These are phyloP conservation scores for Suillus weaverae DNA, from an alignment of 768 basidiomycete genomes.

Conservation along the genomic window DNA sequence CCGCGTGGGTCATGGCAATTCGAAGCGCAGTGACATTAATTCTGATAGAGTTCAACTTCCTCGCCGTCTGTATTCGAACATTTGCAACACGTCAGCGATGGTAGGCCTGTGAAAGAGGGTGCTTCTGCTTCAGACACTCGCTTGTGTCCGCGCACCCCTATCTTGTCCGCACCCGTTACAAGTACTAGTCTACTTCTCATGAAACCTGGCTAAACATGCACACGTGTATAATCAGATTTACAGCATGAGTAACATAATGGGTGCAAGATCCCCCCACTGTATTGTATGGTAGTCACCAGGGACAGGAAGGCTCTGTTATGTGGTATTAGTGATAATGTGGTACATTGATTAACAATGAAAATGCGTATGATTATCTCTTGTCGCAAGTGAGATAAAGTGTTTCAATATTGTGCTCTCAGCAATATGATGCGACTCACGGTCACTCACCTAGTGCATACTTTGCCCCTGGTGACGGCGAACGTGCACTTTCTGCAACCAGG, in stretches of 20 bases:
- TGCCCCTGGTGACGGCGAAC: conserved; percentile 1
- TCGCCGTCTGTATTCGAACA: not conserved
- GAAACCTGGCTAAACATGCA: not conserved
- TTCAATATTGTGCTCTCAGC: not conserved
- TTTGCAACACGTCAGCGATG: not conserved
- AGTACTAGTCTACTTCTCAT: not conserved
- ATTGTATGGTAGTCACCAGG: not conserved
- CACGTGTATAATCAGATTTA: not conserved
- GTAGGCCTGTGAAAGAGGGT: not conserved
- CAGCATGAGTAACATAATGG: not conserved
- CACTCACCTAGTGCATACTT: not conserved
- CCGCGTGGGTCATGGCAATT: not conserved
- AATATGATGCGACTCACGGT: not conserved
- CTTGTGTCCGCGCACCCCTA: not conserved
- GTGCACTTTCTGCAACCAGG: conserved; percentile 1
- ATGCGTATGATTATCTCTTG: not conserved
- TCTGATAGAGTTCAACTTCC: not conserved
- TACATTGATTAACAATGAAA: not conserved
- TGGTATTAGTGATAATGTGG: not conserved
- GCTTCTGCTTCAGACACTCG: not conserved
- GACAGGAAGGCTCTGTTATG: not conserved
- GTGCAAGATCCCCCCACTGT: not conserved
- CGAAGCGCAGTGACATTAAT: not conserved
- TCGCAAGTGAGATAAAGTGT: not conserved
- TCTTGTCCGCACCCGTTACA: not conserved